A percentile compares a stretch with the other conserved stretches of the same genome.
Evolutionary conservation across 2,329 filamentous ascomycete genomes (phyloP).

Genomic region (Aspergillus ochraceus): DNA sequence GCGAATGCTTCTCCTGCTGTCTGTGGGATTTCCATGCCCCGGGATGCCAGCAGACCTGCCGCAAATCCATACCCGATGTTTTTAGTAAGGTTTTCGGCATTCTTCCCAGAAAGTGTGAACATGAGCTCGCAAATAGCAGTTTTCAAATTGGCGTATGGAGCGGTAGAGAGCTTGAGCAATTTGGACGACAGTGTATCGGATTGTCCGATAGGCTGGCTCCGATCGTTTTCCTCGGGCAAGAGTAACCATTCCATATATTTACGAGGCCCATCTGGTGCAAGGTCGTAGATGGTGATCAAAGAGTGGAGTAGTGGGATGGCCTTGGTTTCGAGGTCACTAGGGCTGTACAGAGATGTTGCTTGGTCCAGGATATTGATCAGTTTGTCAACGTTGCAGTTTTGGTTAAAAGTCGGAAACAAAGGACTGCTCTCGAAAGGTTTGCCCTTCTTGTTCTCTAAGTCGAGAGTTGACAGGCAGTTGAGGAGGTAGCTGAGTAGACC

Average conservation of each 20-base stretch:
- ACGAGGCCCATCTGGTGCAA: conserved; percentile 64
- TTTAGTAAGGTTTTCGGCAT: conserved; percentile 76
- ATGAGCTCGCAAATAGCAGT: conserved; percentile 75
- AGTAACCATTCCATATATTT: conserved; percentile 65
- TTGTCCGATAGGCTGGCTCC: conserved; percentile 73
- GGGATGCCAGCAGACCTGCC: conserved; percentile 82
- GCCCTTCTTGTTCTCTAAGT: conserved; percentile 59
- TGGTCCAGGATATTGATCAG: conserved; percentile 70
- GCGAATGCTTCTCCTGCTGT: conserved; percentile 60
- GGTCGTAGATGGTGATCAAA: conserved; percentile 68
- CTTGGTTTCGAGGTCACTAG: conserved; percentile 69
- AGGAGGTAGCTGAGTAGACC: conserved; percentile 70
- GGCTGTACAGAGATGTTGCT: conserved; percentile 63
- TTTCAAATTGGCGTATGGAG: conserved; percentile 70
- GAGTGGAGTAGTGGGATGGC: conserved; percentile 74
- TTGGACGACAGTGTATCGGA: conserved; percentile 72
- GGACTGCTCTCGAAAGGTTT: conserved; percentile 48
- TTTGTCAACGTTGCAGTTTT: conserved; percentile 60
- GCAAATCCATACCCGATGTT: conserved; percentile 96
- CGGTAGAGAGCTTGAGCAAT: conserved; percentile 75
- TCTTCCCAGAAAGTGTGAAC: conserved; percentile 81
- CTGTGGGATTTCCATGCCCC: conserved; percentile 75
- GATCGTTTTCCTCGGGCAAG: conserved; percentile 74
- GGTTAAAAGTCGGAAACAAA: conserved; percentile 66
- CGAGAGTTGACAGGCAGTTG: conserved; percentile 78